Evolutionary conservation across 2,329 filamentous ascomycete genomes (phyloP).

Genomic region (Gyromitra esculenta): DNA sequence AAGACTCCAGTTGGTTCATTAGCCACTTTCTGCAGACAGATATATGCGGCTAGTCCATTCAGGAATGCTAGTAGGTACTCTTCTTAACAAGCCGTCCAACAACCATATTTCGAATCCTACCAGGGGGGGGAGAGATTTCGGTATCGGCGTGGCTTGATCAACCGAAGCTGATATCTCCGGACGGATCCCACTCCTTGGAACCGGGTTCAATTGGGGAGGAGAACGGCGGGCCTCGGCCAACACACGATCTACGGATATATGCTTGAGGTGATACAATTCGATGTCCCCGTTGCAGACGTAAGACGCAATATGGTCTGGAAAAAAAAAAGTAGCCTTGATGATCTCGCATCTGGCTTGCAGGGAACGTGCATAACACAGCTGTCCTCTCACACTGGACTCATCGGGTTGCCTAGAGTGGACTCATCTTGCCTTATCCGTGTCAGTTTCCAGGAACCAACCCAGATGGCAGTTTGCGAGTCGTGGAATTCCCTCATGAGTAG

Average conservation of each 20-base stretch:
- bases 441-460: slow-evolving; percentile 36
- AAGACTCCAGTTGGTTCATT: slow-evolving; percentile 31
- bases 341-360: slow-evolving; percentile 44
- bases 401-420: slow-evolving; percentile 32
- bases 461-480: slow-evolving; percentile 45
- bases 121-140: not conserved
- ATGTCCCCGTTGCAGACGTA: slow-evolving; percentile 21
- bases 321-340: slow-evolving; percentile 13
- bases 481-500: slow-evolving; percentile 43
- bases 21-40: slow-evolving; percentile 26
- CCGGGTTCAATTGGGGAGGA: slow-evolving; percentile 28
- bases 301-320: slow-evolving; percentile 9
- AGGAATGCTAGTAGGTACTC: not conserved
- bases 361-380: slow-evolving; percentile 33
- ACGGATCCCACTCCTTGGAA: slow-evolving; percentile 17
- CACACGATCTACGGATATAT: slow-evolving; percentile 46
- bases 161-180: slow-evolving; percentile 3
- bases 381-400: slow-evolving; percentile 13
- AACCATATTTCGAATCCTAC: slow-evolving; percentile 41
- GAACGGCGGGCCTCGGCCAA: slow-evolving; percentile 19
- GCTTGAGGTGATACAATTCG: slow-evolving; percentile 16
- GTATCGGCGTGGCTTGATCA: slow-evolving; percentile 39
- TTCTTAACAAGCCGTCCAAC: not conserved
- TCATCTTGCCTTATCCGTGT: slow-evolving; percentile 39
- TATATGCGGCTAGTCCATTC: slow-evolving; percentile 14